These are phyloP conservation scores for Colletotrichum aenigma DNA, from an alignment of 2,329 filamentous ascomycete genomes.

Conservation along the genomic window DNA sequence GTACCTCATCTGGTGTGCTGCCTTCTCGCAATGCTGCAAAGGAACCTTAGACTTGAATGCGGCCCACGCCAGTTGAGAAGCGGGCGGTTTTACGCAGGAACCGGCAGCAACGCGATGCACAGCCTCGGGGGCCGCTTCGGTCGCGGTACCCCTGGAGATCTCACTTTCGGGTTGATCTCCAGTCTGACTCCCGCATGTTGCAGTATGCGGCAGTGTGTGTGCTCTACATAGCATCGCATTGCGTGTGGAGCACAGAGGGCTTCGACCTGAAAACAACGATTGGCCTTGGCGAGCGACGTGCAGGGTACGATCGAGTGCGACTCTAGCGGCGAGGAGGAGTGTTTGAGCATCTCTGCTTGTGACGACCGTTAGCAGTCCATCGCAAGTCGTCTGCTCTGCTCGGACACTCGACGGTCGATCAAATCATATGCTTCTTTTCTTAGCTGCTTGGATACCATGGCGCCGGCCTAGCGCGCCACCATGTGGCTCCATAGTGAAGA, in stretches of 20 bases:
- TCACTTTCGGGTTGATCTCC: neutral
- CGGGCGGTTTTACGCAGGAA: neutral
- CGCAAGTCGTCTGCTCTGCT: neutral
- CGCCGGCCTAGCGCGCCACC: neutral
- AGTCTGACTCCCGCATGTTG: neutral
- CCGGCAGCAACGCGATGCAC: neutral
- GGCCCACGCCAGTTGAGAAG: neutral
- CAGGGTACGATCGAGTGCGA: neutral
- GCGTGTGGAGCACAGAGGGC: neutral
- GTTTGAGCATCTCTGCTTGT: slow-evolving; percentile 1
- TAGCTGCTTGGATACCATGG: neutral
- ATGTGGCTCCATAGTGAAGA: neutral
- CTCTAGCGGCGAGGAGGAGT: neutral
- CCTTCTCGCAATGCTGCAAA: neutral
- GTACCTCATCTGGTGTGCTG: neutral
- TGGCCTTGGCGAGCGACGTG: slow-evolving; percentile 4
- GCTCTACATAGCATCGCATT: slow-evolving; percentile 6
- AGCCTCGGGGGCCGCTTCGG: neutral
- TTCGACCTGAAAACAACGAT: slow-evolving; percentile 19
- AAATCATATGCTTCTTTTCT: slow-evolving; percentile 15
- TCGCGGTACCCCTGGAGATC: slow-evolving; percentile 6
- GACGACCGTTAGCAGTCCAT: neutral
- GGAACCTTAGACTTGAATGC: neutral
- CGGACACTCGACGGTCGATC: neutral
- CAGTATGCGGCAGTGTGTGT: neutral